Conservation (phyloP, 768 basidiomycete species). For the Tricholoma furcatifolium region DNA sequence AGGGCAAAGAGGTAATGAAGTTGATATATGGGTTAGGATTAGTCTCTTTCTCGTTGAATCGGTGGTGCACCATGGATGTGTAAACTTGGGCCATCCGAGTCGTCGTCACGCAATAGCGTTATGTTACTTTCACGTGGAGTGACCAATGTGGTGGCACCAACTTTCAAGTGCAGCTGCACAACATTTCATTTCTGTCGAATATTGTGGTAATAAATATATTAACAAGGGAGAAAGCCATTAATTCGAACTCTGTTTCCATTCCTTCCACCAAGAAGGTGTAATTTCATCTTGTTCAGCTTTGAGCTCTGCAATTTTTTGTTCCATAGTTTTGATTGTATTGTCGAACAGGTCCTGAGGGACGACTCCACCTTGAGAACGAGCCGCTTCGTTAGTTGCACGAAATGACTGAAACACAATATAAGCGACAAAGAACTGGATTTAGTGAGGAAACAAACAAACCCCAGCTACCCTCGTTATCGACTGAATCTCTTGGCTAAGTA, state of each 20-base stretch:
- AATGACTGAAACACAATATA: constrained; percentile 2
- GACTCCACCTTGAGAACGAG: neutral
- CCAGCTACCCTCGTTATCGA: constrained; percentile 8
- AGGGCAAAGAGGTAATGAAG: constrained; percentile 64
- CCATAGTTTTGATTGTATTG: constrained; percentile 18
- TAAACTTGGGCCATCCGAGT: no score
- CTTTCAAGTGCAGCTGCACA: no score
- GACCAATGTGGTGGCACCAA: no score
- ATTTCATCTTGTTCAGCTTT: constrained; percentile 19
- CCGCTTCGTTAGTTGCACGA: neutral
- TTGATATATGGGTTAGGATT: constrained; percentile 80
- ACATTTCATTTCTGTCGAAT: no score
- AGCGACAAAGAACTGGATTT: neutral
- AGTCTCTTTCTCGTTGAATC: constrained; percentile 64
- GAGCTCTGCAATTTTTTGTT: constrained; percentile 10
- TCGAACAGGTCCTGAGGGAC: constrained; percentile 9
- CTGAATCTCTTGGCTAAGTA: constrained; percentile 28
- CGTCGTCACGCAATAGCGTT: no score
- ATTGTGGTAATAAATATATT: no score
- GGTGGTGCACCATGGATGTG: constrained; percentile 63
- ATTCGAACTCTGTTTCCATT: constrained; percentile 17
- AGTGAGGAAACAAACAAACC: constrained; percentile 6
- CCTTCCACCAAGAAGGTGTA: constrained; percentile 29
- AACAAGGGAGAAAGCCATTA: neutral
- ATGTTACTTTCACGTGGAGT: no score